A percentile compares a stretch with the other conserved stretches of the same genome.
Evolutionary conservation across 2,329 filamentous ascomycete species (phyloP).

Genomic region (Colletotrichum sojae): DNA sequence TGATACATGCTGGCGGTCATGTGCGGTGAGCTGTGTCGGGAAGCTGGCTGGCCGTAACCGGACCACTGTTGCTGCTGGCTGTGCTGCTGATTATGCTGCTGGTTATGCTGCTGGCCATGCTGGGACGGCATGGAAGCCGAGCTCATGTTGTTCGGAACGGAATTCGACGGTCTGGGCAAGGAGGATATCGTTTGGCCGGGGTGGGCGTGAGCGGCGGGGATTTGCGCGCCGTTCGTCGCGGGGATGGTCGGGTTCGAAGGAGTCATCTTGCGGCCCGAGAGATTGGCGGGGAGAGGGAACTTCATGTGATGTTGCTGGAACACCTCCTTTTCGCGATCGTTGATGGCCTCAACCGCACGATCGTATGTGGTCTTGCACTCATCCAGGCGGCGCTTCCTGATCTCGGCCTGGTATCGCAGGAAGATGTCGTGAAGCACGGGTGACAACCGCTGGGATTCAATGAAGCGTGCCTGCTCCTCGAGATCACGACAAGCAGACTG

Average conservation of each 20-base stretch:
- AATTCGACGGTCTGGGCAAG: not conserved
- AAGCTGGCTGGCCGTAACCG: not conserved
- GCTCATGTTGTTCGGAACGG: not conserved
- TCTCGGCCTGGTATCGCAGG: slow-evolving; percentile 24
- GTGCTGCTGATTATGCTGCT: not conserved
- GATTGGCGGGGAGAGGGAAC: slow-evolving; percentile 13
- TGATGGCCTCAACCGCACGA: not conserved
- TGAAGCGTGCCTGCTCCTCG: slow-evolving; percentile 20
- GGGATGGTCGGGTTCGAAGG: not conserved
- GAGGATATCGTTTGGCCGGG: slow-evolving; percentile 4
- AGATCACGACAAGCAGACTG: slow-evolving; percentile 26
- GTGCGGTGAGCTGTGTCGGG: slow-evolving; percentile 20
- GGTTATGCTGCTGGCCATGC: slow-evolving; percentile 4
- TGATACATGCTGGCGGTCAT: slow-evolving; percentile 13
- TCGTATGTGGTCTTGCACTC: slow-evolving; percentile 19
- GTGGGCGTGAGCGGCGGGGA: slow-evolving; percentile 1
- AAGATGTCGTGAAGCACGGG: slow-evolving; percentile 19
- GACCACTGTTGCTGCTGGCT: slow-evolving; percentile 16
- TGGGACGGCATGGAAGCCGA: slow-evolving; percentile 28
- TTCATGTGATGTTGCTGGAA: slow-evolving; percentile 27
- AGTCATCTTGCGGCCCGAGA: not conserved
- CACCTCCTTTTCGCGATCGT: slow-evolving; percentile 12
- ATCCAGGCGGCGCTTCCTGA: slow-evolving; percentile 27
- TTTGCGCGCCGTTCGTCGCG: not conserved
- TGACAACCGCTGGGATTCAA: slow-evolving; percentile 1